These are phyloP conservation scores for Trichothecium sympodiale DNA, from an alignment of 2,329 filamentous ascomycete species.

Conservation along the genomic window DNA sequence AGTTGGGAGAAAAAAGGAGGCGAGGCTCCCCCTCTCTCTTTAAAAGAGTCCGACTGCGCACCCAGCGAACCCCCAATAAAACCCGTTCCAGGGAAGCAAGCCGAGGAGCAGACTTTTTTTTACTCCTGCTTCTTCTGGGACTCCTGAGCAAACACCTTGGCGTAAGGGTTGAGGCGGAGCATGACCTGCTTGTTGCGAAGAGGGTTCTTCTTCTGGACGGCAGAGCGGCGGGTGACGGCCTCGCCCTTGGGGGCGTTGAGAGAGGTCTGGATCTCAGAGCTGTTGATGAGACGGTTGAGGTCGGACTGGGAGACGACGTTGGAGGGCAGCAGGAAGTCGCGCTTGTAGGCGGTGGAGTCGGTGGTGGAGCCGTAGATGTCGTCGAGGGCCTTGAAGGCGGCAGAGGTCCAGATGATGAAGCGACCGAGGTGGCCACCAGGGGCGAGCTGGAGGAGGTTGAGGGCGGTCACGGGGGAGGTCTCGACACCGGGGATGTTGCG, in stretches of 20 bases:
- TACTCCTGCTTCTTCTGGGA: conserved; percentile 29
- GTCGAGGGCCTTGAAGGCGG: conserved; percentile 93
- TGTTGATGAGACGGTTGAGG: conserved; percentile 97
- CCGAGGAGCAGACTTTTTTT: conserved; percentile 12
- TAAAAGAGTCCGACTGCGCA: conserved; percentile 2
- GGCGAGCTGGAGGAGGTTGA: conserved; percentile 98
- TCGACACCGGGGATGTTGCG: conserved; percentile 98
- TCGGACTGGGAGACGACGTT: conserved; percentile 92
- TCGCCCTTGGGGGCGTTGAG: conserved; percentile 85
- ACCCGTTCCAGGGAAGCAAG: too few species aligned
- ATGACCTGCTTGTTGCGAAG: conserved; percentile 98
- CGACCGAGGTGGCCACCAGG: conserved; percentile 97
- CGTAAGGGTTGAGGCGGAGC: conserved; percentile 98
- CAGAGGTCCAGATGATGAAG: conserved; percentile 98
- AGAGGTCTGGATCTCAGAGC: conserved; percentile 93
- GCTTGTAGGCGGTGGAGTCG: conserved; percentile 84
- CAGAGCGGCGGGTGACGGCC: conserved; percentile 76
- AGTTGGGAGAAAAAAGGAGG: too few species aligned
- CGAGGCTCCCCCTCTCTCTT: too few species aligned
- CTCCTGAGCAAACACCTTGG: conserved; percentile 73
- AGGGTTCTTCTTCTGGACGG: conserved; percentile 99
- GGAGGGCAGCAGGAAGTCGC: conserved; percentile 94
- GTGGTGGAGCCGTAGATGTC: conserved; percentile 93
- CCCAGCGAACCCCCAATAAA: conserved; percentile 6
- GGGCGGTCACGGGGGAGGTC: conserved; percentile 82